Percentiles rank a stretch among this genome's conserved stretches.
Conservation (phyloP, 108 stramenopile species). For the Epithemia pelagica region DNA sequence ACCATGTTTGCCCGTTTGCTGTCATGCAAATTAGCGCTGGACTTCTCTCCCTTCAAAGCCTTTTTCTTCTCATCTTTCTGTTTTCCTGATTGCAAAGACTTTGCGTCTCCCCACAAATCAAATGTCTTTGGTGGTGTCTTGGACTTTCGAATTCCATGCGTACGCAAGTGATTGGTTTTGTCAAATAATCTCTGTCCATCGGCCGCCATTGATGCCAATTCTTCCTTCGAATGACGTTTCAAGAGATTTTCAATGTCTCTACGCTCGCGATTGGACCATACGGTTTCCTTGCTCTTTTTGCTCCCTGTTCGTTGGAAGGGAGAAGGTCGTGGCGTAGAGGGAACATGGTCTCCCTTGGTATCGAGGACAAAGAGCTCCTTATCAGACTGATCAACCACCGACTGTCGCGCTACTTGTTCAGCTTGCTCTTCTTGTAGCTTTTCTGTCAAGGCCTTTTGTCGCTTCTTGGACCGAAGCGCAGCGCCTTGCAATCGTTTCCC, state of each 20-base stretch:
- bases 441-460: slow-evolving; percentile 34
- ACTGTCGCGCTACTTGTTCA: slow-evolving; percentile 33
- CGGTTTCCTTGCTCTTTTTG: slow-evolving; percentile 41
- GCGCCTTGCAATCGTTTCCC: slow-evolving; percentile 61
- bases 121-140: slow-evolving; percentile 41
- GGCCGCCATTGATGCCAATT: slow-evolving; percentile 24
- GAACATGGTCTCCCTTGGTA: slow-evolving; percentile 34
- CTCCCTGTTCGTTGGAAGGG: slow-evolving; percentile 36
- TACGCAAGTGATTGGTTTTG: slow-evolving; percentile 5
- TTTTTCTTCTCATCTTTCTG: slow-evolving; percentile 14
- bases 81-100: slow-evolving; percentile 8
- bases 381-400: slow-evolving; percentile 38
- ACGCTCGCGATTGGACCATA: no score
- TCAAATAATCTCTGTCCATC: background rate
- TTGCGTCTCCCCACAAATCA: slow-evolving; percentile 66
- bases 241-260: slow-evolving; percentile 30
- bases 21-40: slow-evolving; percentile 20
- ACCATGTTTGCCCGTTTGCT: slow-evolving; percentile 24
- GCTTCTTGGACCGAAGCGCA: slow-evolving; percentile 50
- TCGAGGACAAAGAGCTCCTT: slow-evolving; percentile 77
- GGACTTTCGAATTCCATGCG: background rate
- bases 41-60: slow-evolving; percentile 10
- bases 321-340: slow-evolving; percentile 3
- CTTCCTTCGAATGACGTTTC: slow-evolving; percentile 25
- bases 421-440: slow-evolving; percentile 45